Conservation (phyloP, 2,329 filamentous ascomycete genomes). For the Bipolaris gigantea region DNA sequence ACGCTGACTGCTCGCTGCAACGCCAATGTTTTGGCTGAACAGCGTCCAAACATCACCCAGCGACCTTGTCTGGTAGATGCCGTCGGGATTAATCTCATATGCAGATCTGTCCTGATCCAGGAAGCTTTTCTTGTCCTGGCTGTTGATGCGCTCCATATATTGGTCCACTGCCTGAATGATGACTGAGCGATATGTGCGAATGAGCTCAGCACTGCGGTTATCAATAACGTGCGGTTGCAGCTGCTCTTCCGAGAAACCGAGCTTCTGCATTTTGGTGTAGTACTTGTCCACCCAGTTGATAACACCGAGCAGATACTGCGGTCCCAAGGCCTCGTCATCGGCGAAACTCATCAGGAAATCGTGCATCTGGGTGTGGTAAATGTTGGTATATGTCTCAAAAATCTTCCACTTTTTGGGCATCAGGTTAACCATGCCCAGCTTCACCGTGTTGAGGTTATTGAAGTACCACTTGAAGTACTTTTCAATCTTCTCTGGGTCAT, state of each 20-base stretch:
- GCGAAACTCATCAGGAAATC: constrained; percentile 84
- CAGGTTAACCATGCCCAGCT: constrained; percentile 84
- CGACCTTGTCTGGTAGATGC: constrained; percentile 89
- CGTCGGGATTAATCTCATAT: constrained; percentile 75
- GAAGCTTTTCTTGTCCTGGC: constrained; percentile 80
- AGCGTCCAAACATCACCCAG: constrained; percentile 96
- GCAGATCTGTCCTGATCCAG: constrained; percentile 75
- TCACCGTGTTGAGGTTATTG: constrained; percentile 94
- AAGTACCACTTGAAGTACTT: constrained; percentile 96
- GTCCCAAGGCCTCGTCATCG: constrained; percentile 80
- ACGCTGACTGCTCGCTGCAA: constrained; percentile 81
- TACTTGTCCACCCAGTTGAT: constrained; percentile 96
- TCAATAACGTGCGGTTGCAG: constrained; percentile 85
- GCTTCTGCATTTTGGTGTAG: constrained; percentile 90
- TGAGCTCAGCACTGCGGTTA: constrained; percentile 83
- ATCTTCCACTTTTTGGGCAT: constrained; percentile 98
- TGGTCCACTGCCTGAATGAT: constrained; percentile 96
- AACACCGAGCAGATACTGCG: constrained; percentile 85
- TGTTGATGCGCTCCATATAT: constrained; percentile 94
- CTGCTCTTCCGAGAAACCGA: constrained; percentile 77
- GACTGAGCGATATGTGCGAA: constrained; percentile 89
- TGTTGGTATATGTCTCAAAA: constrained; percentile 82
- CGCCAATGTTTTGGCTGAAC: constrained; percentile 87
- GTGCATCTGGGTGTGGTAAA: constrained; percentile 95
- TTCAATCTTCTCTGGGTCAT: constrained; percentile 79